Percentiles rank a stretch among this genome's conserved stretches.
Conservation (phyloP, 176 grass and related monocot species). For the Musa itinerans region DNA sequence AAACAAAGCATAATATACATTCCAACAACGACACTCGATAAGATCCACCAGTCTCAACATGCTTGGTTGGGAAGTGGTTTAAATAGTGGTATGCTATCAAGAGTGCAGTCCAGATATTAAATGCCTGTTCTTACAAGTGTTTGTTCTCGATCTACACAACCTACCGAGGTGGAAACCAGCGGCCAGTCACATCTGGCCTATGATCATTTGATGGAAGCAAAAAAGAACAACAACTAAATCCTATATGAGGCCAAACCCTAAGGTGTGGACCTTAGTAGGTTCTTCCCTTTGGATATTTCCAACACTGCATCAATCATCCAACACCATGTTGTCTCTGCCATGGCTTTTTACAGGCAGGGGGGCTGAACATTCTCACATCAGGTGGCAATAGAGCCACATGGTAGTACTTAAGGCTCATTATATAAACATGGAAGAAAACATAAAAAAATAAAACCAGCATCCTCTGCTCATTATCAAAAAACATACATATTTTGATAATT, state of each 20-base stretch:
- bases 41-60: too few relatives aligned
- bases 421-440: too few relatives aligned
- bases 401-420: too few relatives aligned
- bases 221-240: background rate
- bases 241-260: too few relatives aligned
- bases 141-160: background rate
- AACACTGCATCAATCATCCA: background rate
- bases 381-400: background rate
- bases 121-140: background rate
- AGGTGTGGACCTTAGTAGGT: too few relatives aligned
- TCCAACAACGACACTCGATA: too few relatives aligned
- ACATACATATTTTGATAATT: too few relatives aligned
- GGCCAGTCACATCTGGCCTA: background rate
- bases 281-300: background rate
- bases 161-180: background rate
- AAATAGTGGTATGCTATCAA: too few relatives aligned
- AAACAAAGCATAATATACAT: too few relatives aligned
- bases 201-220: background rate
- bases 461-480: too few relatives aligned
- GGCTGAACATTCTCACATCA: background rate
- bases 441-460: too few relatives aligned
- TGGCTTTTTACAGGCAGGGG: background rate
- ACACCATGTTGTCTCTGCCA: background rate
- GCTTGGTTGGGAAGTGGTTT: too few relatives aligned
- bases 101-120: background rate